Conservation (phyloP, 1,139 yeast species). For the Yarrowia galli region DNA sequence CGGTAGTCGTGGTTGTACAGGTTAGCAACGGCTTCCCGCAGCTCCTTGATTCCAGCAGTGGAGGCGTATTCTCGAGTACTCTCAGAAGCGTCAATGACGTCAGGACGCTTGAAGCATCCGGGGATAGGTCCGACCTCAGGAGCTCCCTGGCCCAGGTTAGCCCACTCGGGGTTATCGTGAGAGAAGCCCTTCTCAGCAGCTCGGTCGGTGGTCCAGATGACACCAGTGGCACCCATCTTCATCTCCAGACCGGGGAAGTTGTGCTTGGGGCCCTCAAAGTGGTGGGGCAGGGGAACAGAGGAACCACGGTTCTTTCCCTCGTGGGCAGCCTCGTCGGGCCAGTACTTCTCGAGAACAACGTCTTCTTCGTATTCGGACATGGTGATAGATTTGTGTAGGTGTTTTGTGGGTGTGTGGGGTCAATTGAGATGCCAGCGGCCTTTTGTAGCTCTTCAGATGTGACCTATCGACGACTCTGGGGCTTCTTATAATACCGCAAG, state of each 20-base stretch:
- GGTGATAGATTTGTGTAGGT: not conserved
- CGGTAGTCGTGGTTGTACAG: constrained; percentile 67
- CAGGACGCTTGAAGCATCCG: constrained; percentile 67
- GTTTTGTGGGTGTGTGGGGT: not conserved
- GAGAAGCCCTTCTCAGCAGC: constrained; percentile 64
- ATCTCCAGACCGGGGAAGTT: constrained; percentile 64
- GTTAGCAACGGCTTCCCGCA: constrained; percentile 69
- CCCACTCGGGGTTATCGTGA: constrained; percentile 54
- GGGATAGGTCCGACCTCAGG: constrained; percentile 73
- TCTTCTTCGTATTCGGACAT: constrained; percentile 34
- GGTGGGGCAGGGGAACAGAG: constrained; percentile 31
- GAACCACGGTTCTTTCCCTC: constrained; percentile 24
- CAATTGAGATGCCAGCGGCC: constrained; percentile 20
- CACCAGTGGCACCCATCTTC: constrained; percentile 71
- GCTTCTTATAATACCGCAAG: constrained; percentile 28
- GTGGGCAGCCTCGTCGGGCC: constrained; percentile 39
- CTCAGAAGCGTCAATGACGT: constrained; percentile 59
- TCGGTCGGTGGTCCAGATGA: constrained; percentile 72
- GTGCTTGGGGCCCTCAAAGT: constrained; percentile 37
- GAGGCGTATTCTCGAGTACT: constrained; percentile 68
- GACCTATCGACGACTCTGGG: not conserved
- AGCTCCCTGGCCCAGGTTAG: constrained; percentile 74
- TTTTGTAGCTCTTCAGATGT: not conserved
- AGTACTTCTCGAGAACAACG: constrained; percentile 38
- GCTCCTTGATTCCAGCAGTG: constrained; percentile 65